Evolutionary conservation across 208 protist genomes (phyloP).

Genomic region (Trypanosoma platydactyli): DNA sequence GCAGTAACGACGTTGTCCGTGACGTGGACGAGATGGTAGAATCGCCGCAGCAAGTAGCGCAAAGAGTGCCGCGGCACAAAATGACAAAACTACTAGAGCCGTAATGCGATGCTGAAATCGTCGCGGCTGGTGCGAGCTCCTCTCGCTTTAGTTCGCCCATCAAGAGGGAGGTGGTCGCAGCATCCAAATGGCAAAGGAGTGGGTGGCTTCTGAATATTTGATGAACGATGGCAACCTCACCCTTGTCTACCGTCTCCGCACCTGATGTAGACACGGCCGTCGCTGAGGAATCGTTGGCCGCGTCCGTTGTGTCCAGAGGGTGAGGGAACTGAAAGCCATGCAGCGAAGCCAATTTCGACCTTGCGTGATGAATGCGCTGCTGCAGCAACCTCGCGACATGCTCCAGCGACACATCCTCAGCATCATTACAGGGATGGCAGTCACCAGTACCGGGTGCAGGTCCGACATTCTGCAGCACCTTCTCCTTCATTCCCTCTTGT

Average conservation of each 20-base stretch:
- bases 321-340: too few relatives aligned
- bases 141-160: not conserved
- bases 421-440: too few relatives aligned
- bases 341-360: too few relatives aligned
- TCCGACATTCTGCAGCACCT: too few relatives aligned
- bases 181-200: not conserved
- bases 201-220: not conserved
- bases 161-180: not conserved
- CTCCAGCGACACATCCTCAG: too few relatives aligned
- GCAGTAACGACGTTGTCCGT: not conserved
- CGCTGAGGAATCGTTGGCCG: too few relatives aligned
- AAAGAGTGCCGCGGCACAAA: not conserved
- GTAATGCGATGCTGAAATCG: not conserved
- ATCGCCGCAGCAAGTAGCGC: not conserved
- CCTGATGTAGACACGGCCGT: not conserved
- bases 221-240: not conserved
- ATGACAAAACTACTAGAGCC: not conserved
- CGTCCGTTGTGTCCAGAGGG: too few relatives aligned
- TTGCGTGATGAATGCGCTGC: too few relatives aligned
- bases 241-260: not conserved
- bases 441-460: too few relatives aligned
- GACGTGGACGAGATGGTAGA: not conserved
- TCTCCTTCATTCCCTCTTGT: too few relatives aligned
- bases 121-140: slow-evolving; percentile 6
- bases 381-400: too few relatives aligned